Base-by-base conservation (phyloP, 2,329 filamentous ascomycete genomes). In the Microsporum ferrugineum region DNA sequence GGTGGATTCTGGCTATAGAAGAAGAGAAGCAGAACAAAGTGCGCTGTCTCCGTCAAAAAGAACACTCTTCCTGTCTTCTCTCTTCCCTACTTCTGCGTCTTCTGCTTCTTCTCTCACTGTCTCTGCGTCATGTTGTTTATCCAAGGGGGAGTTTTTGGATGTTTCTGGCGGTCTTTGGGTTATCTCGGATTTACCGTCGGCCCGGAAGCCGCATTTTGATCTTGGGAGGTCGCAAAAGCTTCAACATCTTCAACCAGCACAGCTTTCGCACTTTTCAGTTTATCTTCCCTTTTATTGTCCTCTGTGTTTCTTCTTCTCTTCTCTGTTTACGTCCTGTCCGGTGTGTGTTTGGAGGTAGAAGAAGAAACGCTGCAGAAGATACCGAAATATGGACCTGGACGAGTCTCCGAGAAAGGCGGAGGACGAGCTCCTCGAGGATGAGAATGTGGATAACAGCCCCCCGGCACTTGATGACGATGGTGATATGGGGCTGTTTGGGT, bases 401-500 rank as follows among this genome's bases (percentile, higher is more conserved):
- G 49, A 53, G 29, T 53, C 49, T 3, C 49, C 49, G 3, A 12
- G 49, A 34, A 53, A 53, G 49, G 27, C 49, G 49, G 27, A 53
- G 49, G 49, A 53, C 49, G 49, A 53, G 27, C 49, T 53, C 17
- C 17, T 23, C 49, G 49, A 47, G 17, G 43, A 53, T 31, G 31
- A n/a, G 49, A 12, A n/a, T n/a, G 14, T 29, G 31, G 69, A 70
- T 39, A 65, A 63, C 49, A 68, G 63, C 58, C 60, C 65, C 41
- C 60, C 59, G 43, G 49, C 63, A 7, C 38, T 59, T 34, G 61
- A 57, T 6, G 64, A 64, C n/a, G 63, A 66, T 59, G 70, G 67
- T 33, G 73, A 73, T 58, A 75, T 71, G 7, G 77, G 78, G 62
- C 71, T 79, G 2, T 79, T 79, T 65, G 77, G 77, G 2, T 77